These are phyloP conservation scores for Eucalyptus urophylla DNA, from an alignment of 345 rosid genomes.

Conservation along the genomic window DNA sequence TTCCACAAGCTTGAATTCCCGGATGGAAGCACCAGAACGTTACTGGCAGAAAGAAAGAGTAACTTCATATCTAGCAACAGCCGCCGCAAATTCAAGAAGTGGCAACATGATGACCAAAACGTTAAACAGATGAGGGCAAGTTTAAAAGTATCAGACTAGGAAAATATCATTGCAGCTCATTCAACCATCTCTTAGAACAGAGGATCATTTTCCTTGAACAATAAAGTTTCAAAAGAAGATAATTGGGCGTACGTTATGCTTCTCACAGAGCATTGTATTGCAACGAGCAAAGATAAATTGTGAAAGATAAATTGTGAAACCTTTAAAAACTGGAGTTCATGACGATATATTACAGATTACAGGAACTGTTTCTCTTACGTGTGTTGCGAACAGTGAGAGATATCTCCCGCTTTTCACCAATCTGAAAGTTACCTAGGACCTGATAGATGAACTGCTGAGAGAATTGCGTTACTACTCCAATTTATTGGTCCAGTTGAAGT, in stretches of 20 bases:
- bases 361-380: background rate
- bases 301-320: no score
- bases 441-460: constrained; percentile 18
- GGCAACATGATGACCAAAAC: background rate
- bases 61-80: background rate
- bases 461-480: constrained; percentile 2
- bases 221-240: background rate
- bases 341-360: background rate
- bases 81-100: background rate
- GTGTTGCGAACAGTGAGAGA: background rate
- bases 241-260: background rate
- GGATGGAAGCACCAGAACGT: background rate
- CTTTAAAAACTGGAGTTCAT: background rate
- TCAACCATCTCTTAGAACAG: background rate
- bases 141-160: background rate
- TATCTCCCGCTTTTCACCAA: background rate
- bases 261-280: background rate
- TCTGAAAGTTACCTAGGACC: constrained; percentile 21
- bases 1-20: background rate
- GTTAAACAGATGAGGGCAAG: background rate
- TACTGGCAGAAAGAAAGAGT: background rate
- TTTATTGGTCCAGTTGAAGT: constrained; percentile 1
- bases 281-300: background rate
- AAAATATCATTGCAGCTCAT: background rate
- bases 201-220: background rate